Evolutionary conservation across 345 rosid genomes (phyloP), one percentile per base, ranked within the genome.

Genomic region (Psidium guajava): DNA sequence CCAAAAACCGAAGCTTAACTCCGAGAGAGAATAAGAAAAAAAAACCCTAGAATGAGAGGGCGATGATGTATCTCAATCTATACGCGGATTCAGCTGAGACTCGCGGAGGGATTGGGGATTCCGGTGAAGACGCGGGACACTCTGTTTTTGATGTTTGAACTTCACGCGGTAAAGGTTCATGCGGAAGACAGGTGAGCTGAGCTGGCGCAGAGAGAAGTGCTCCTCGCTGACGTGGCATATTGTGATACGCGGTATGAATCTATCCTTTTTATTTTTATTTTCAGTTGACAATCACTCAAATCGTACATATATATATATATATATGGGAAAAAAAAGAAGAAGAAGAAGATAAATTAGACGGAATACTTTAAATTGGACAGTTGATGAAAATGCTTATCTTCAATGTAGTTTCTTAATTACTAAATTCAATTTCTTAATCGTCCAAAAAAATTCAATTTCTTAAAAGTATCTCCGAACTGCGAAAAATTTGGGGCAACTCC

Each of bases 261-360:
- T 0, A 8, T 12, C 18, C 50, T 6, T 5, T 42, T 32, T 0
- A 2, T 5, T 42, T 32, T 0, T 36, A 2, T 36, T 36, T 36
- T 36, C 36, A 36, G 36, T 36, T 36, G 36, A 36, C 36, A 36
- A 36, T 36, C 36, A 36, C 3, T 36, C 36, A 36, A 36, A 36
- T 3, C 36, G 36, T 36, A 36, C 2, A 36, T 36, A 2, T 36
- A 36, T 36, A 36, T 36, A 2, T 36, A n/a, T n/a, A n/a, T n/a
- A n/a, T n/a, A n/a, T n/a, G n/a, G 36, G 36, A 36, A 36, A 36
- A 36, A 36, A 36, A 36, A 36, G 3, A 5, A 6, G 49, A 7
- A 5, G 25, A 25, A 55, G 8, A 59, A 59, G 8, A 58, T 58
- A n/a, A n/a, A n/a, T 58, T 58, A 58, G 1, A 9, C 27, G 3